Evolutionary conservation across 208 protist genomes (phyloP), one percentile per base, ranked within the genome.

Genomic region (Trypanosoma brucei): DNA sequence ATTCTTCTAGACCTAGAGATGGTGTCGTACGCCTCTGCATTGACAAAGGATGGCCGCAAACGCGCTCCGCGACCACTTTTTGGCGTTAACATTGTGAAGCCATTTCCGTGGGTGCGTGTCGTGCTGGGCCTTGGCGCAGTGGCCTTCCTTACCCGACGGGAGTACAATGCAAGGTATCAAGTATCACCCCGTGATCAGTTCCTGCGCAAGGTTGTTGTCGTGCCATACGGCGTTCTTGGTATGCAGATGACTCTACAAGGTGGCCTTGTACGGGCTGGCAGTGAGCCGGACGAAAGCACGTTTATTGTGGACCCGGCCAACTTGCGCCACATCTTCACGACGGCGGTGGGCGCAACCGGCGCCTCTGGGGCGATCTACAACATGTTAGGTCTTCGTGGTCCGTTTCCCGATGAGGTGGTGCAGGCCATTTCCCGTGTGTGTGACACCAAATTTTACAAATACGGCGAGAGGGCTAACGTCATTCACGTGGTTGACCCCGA

Each of bases 361-460:
- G 87, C 90, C 5, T 86, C 90, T 0, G 78, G 83, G 22, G 84
- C 86, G 2, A 93, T 95, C 54, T 93, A 93, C 79, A 90, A 90
- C 52, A 92, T 85, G 86, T 62, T 91, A 30, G 77, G 83, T 4
- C 73, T 90, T 22, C 70, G 72, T 45, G 79, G 72, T n/a, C 62
- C 55, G 22, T 90, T 93, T 62, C 84, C 84, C 0, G 66, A 81
- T 46, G 83, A 91, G 33, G 81, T 93, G 13, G 78, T 83, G 54
- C 72, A 83, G 44, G 67, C 79, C 13, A 79, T 93, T 58, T 80
- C 70, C 51, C 83, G 85, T 61, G 62, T 85, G 55, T 86, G 82
- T 57, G 81, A 92, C 62, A 84, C 86, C 55, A 86, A 84, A 72
- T 75, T 78, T 53, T 79, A 85, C 65, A 64, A 67, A 49, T 95